Evolutionary conservation across 2,329 filamentous ascomycete genomes (phyloP).

Genomic region (Bipolaris cookei): DNA sequence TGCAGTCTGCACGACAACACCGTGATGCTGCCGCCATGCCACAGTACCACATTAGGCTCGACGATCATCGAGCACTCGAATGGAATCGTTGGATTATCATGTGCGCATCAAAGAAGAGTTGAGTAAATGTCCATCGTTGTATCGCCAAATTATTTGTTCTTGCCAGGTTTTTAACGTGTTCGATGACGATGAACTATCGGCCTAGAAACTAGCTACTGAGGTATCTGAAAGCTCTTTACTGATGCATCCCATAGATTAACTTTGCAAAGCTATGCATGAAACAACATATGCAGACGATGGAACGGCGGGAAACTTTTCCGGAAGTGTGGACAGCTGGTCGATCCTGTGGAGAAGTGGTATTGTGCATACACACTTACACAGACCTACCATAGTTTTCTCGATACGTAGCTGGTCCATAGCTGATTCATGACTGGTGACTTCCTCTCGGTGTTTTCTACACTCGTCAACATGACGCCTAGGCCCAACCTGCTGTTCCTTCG

Average conservation of each 20-base stretch:
- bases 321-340: neutral
- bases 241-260: neutral
- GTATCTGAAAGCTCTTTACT: neutral
- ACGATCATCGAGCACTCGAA: neutral
- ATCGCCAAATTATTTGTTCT: no score
- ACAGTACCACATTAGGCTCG: neutral
- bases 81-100: neutral
- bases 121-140: neutral
- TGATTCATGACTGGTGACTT: neutral
- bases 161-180: no score
- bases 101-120: neutral
- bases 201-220: neutral
- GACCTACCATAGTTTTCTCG: neutral
- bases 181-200: neutral
- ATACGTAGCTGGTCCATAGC: neutral
- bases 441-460: neutral
- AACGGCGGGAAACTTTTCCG: neutral
- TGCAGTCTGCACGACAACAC: neutral
- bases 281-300: neutral
- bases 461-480: neutral
- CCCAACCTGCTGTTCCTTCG: neutral
- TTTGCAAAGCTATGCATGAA: slow-evolving; percentile 1
- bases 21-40: neutral
- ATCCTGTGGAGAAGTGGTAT: slow-evolving; percentile 1
- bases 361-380: no score